These are phyloP conservation scores for Scytalidium sp. DNA, from an alignment of 2,329 filamentous ascomycete species.

Conservation along the genomic window DNA sequence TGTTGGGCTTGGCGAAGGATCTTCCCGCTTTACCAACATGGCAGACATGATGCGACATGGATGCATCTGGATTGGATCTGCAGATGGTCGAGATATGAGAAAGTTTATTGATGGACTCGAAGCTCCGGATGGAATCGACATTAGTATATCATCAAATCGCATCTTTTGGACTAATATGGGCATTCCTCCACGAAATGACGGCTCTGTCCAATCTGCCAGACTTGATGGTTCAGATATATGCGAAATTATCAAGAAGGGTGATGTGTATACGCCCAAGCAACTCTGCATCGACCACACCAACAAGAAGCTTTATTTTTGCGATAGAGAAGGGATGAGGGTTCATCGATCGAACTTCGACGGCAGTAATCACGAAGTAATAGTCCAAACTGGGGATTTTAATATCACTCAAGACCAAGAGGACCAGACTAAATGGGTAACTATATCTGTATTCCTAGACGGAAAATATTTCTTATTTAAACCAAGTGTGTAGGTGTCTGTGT, in stretches of 20 bases:
- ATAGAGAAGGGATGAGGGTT: constrained; percentile 41
- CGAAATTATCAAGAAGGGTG: constrained; percentile 39
- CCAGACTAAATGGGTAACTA: constrained; percentile 47
- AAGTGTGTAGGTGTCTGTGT: constrained; percentile 34
- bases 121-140: constrained; percentile 40
- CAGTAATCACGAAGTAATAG: constrained; percentile 30
- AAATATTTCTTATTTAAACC: neutral
- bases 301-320: constrained; percentile 36
- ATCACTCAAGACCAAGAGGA: constrained; percentile 7
- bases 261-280: constrained; percentile 48
- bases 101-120: constrained; percentile 3
- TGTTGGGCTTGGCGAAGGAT: neutral
- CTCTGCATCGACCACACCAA: constrained; percentile 22
- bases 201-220: constrained; percentile 19
- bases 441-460: constrained; percentile 15
- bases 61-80: neutral
- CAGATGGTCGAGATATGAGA: neutral
- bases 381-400: constrained; percentile 16
- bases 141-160: constrained; percentile 29
- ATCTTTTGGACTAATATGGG: constrained; percentile 53
- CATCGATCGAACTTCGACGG: constrained; percentile 38
- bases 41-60: neutral
- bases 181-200: constrained; percentile 16
- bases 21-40: neutral
- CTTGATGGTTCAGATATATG: constrained; percentile 45